Percentiles rank a stretch among this genome's conserved stretches.
Evolutionary conservation across 106 monocot species (phyloP).

Genomic region (Dioscorea alata): DNA sequence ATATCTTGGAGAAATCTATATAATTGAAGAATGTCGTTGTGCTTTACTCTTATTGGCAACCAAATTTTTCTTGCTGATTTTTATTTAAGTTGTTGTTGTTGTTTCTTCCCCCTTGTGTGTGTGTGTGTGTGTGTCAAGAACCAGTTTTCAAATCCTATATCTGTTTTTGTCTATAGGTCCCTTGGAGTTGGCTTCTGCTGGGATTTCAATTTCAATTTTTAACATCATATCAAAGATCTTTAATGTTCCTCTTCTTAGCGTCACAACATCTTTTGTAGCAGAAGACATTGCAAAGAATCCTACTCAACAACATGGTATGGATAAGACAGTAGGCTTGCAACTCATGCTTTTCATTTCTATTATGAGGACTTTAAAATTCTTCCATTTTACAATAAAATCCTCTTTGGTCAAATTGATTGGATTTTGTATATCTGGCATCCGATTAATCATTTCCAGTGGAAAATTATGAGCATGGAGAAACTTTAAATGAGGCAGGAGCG

Average conservation of each 20-base stretch:
- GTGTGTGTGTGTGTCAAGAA: not conserved
- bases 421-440: no score
- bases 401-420: no score
- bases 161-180: constrained; percentile 44
- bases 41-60: no score
- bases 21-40: no score
- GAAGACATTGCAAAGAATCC: constrained; percentile 86
- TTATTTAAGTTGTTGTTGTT: no score
- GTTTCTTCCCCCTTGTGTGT: no score
- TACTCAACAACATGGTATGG: constrained; percentile 20
- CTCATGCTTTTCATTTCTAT: not conserved
- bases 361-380: no score
- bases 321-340: constrained; percentile 8
- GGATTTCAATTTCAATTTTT: constrained; percentile 80
- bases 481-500: constrained; percentile 16
- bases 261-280: constrained; percentile 98
- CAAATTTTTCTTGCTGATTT: no score
- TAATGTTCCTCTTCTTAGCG: constrained; percentile 86
- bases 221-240: constrained; percentile 97
- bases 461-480: constrained; percentile 6
- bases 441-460: not conserved
- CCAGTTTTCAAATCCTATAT: not conserved
- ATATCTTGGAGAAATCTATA: no score
- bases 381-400: no score
- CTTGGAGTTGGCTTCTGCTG: constrained; percentile 91